Evolutionary conservation across 176 grass and related monocot genomes (phyloP).

Genomic region (Aegilops bicornis): DNA sequence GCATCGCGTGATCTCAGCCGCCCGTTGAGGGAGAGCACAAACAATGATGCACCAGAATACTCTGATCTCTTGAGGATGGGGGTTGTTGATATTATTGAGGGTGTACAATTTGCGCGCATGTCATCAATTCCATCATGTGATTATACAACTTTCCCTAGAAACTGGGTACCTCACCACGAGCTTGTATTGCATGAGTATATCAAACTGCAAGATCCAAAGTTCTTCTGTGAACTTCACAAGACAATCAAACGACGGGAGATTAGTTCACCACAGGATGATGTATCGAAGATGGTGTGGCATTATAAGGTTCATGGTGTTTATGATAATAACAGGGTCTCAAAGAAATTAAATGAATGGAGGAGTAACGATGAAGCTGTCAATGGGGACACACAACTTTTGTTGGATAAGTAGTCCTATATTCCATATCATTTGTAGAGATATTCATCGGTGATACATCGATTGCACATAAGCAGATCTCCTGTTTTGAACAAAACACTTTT

Average conservation of each 20-base stretch:
- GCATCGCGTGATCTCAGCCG: slow-evolving; percentile 88
- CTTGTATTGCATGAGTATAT: slow-evolving; percentile 79
- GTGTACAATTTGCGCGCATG: slow-evolving; percentile 89
- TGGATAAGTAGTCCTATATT: slow-evolving; percentile 47
- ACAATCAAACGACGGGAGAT: slow-evolving; percentile 66
- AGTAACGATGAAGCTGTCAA: slow-evolving; percentile 15
- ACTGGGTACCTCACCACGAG: slow-evolving; percentile 84
- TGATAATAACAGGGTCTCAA: slow-evolving; percentile 44
- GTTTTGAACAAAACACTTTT: neutral
- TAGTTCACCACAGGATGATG: slow-evolving; percentile 71
- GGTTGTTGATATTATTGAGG: slow-evolving; percentile 87
- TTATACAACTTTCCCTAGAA: slow-evolving; percentile 86
- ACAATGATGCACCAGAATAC: slow-evolving; percentile 85
- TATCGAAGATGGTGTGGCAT: slow-evolving; percentile 78
- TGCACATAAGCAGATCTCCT: slow-evolving; percentile 1
- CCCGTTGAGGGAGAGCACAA: slow-evolving; percentile 75
- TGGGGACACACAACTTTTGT: slow-evolving; percentile 31
- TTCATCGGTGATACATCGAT: slow-evolving; percentile 14
- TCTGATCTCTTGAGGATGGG: slow-evolving; percentile 98
- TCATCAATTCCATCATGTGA: slow-evolving; percentile 86
- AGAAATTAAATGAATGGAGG: slow-evolving; percentile 25
- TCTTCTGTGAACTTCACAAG: slow-evolving; percentile 80
- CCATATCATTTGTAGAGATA: slow-evolving; percentile 14
- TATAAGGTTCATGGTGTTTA: slow-evolving; percentile 86
- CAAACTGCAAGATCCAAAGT: slow-evolving; percentile 90